Percentiles rank a stretch among this genome's conserved stretches.
Conservation (phyloP, 805 yeast species). For the Pichia manshurica region DNA sequence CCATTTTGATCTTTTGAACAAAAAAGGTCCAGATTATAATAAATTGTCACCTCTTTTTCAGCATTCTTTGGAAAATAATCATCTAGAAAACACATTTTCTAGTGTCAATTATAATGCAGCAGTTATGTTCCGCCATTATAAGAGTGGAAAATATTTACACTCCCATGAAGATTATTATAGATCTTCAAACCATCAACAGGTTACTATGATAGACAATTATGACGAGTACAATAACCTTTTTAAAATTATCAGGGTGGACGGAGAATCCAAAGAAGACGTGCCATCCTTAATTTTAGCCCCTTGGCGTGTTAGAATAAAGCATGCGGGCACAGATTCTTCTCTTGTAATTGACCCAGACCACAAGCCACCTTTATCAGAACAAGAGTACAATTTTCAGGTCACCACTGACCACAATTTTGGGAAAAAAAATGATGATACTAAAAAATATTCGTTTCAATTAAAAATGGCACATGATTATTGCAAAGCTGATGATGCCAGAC, state of each 20-base stretch:
- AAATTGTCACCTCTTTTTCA: constrained; percentile 65
- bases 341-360: constrained; percentile 57
- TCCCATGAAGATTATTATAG: constrained; percentile 59
- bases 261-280: constrained; percentile 33
- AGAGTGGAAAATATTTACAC: constrained; percentile 76
- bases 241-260: constrained; percentile 49
- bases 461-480: constrained; percentile 40
- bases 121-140: constrained; percentile 63
- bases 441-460: constrained; percentile 65
- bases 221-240: constrained; percentile 65
- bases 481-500: constrained; percentile 29
- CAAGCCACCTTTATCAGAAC: constrained; percentile 85
- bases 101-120: constrained; percentile 68
- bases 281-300: constrained; percentile 38
- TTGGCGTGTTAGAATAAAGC: constrained; percentile 60
- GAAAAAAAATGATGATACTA: constrained; percentile 11
- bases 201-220: constrained; percentile 61
- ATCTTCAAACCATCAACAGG: constrained; percentile 64
- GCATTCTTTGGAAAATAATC: constrained; percentile 44
- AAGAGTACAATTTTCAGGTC: constrained; percentile 84
- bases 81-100: constrained; percentile 42
- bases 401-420: constrained; percentile 28
- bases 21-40: constrained; percentile 55
- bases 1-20: constrained; percentile 46
- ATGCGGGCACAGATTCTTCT: constrained; percentile 59